Conservation (phyloP, 306 rosid genomes). For the barrel medic (Medicago truncatula) region MtrunA17r5.0-ANR NC_053046.1:29408501-29409000, state of each 20-base stretch:
- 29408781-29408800: neutral
- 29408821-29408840: slow-evolving; percentile 1
- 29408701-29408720: slow-evolving; percentile 15
- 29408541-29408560: neutral
- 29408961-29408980: neutral
- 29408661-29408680: neutral
- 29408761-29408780: slow-evolving; percentile 4
- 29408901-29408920: slow-evolving; percentile 3
- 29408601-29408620: slow-evolving; percentile 2
- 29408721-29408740: neutral
- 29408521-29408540: neutral
- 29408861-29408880: slow-evolving; percentile 8
- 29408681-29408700: neutral
- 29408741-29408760: neutral
- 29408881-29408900: slow-evolving; percentile 5
- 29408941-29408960: slow-evolving; percentile 1
- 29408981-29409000: neutral
- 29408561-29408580: neutral
- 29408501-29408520: neutral
- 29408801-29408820: slow-evolving; percentile 5
- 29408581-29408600: neutral
- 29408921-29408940: slow-evolving; percentile 14
- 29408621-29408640: neutral
- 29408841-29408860: slow-evolving; percentile 15
- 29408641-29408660: neutral